Evolutionary conservation across 805 yeast species (phyloP).

Genomic region (Kodamaea laetipori): DNA sequence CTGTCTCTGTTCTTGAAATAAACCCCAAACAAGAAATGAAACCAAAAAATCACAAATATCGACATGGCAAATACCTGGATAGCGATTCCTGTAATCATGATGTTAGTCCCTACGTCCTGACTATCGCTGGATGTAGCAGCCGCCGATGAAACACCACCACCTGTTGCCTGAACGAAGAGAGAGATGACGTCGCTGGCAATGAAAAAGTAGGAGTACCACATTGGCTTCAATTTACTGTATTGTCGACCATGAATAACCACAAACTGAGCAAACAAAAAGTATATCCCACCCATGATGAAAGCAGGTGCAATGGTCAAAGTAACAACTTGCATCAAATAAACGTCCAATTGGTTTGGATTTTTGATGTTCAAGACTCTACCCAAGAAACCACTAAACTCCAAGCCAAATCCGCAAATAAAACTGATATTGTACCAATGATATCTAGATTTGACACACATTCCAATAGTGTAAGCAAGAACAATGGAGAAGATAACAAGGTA

Average conservation of each 20-base stretch:
- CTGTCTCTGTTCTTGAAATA: conserved; percentile 23
- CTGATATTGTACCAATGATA: conserved; percentile 23
- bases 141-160: conserved; percentile 21
- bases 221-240: conserved; percentile 15
- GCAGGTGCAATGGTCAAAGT: conserved; percentile 18
- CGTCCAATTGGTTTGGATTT: conserved; percentile 7
- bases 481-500: conserved; percentile 17
- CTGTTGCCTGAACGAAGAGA: conserved; percentile 23
- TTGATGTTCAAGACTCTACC: conserved; percentile 12
- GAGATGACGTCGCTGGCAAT: conserved; percentile 16
- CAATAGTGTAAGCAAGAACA: conserved; percentile 16
- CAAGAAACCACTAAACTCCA: conserved; percentile 16
- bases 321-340: conserved; percentile 14
- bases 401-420: conserved; percentile 12
- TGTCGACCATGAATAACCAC: conserved; percentile 13
- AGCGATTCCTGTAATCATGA: conserved; percentile 24
- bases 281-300: conserved; percentile 18
- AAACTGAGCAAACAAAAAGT: conserved; percentile 16
- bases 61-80: conserved; percentile 25
- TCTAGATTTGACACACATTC: conserved; percentile 19
- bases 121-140: conserved; percentile 11
- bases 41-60: conserved; percentile 21
- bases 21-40: conserved; percentile 20
- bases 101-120: conserved; percentile 18
- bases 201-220: conserved; percentile 18